A percentile compares a stretch with the other conserved stretches of the same genome.
phyloP scores from a whole-genome alignment of 2,329 filamentous ascomycete species.

The Trichoderma sp. region DNA sequence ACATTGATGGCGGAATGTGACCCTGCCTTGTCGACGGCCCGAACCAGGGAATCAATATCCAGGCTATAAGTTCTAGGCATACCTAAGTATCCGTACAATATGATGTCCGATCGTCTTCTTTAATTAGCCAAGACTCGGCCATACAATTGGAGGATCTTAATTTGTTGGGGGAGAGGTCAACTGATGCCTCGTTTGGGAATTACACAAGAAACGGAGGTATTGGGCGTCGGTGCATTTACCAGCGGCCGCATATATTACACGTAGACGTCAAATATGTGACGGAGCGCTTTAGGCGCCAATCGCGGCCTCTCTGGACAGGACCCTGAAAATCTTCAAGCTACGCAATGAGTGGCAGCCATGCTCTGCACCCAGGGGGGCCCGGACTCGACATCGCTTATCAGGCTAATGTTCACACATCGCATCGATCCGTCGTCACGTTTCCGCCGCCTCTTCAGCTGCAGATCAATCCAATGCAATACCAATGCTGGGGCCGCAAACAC shows the following conservation, averaged over 20 bases:
- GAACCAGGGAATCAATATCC: neutral
- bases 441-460: slow-evolving; percentile 1
- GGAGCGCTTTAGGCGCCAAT: slow-evolving; percentile 8
- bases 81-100: neutral
- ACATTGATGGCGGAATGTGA: slow-evolving; percentile 3
- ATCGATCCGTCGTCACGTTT: slow-evolving; percentile 15
- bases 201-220: neutral
- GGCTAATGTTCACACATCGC: slow-evolving; percentile 24
- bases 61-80: neutral
- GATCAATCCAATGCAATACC: neutral
- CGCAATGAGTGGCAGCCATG: neutral
- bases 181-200: neutral
- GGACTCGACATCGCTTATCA: neutral
- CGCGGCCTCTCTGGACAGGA: slow-evolving; percentile 1
- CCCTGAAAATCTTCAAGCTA: neutral
- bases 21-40: slow-evolving; percentile 10
- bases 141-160: neutral
- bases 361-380: neutral
- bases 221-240: neutral
- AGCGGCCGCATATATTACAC: neutral
- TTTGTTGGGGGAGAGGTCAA: slow-evolving; percentile 2
- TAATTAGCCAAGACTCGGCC: neutral
- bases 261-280: neutral
- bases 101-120: neutral
- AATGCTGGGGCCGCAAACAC: neutral